Percentiles rank a stretch among this genome's conserved stretches.
phyloP scores from a whole-genome alignment of 2,329 filamentous ascomycete genomes.

The Thermothelomyces thermophilus region DNA sequence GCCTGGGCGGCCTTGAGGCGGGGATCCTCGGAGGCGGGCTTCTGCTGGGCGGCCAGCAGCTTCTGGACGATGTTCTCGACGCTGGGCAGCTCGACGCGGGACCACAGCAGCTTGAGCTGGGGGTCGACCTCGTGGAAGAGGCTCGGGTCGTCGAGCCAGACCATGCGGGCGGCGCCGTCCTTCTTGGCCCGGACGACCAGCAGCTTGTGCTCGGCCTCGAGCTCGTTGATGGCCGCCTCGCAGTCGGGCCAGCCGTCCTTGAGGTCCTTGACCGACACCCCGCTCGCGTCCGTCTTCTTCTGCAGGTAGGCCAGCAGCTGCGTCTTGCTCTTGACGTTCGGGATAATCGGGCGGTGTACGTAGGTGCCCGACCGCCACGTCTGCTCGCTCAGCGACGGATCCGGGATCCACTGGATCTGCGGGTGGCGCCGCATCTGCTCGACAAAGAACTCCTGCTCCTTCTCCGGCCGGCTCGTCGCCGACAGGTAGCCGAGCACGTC shows the following conservation, averaged over 20 bases:
- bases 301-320: conserved; percentile 78
- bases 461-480: conserved; percentile 55
- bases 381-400: conserved; percentile 55
- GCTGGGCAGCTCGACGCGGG: conserved; percentile 68
- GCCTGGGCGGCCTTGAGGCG: conserved; percentile 49
- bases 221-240: conserved; percentile 65
- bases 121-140: conserved; percentile 69
- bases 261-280: conserved; percentile 78
- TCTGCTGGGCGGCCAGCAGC: conserved; percentile 70
- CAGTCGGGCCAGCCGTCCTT: conserved; percentile 94
- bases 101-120: conserved; percentile 81
- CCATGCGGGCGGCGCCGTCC: conserved; percentile 75
- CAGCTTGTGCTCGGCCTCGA: conserved; percentile 73
- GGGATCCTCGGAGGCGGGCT: conserved; percentile 77
- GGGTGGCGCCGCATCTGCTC: conserved; percentile 61
- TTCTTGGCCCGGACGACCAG: conserved; percentile 88
- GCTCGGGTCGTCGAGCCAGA: conserved; percentile 83
- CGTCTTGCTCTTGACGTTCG: conserved; percentile 67
- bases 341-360: conserved; percentile 73
- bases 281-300: conserved; percentile 70
- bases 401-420: conserved; percentile 51
- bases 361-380: conserved; percentile 67
- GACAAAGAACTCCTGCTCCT: conserved; percentile 57
- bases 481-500: conserved; percentile 78
- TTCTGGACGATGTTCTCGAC: conserved; percentile 70